A percentile compares a stretch with the other conserved stretches of the same genome.
These are phyloP conservation scores for Peniophora sp. DNA, from an alignment of 1,284 basidiomycete species.

Conservation along the genomic window DNA sequence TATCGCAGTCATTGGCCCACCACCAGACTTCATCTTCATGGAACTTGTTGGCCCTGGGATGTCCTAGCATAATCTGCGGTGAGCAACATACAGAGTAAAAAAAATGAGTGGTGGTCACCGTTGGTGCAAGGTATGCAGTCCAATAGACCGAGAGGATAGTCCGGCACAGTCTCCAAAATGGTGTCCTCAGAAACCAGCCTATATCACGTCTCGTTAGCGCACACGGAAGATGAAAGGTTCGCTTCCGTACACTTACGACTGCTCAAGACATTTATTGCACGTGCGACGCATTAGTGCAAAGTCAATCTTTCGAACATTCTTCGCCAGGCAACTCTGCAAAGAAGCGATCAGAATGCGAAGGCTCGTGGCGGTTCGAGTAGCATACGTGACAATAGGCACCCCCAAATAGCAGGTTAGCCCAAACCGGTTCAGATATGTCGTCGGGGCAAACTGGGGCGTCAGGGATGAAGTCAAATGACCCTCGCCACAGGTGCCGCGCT, in stretches of 20 bases:
- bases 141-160: neutral
- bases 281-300: conserved; percentile 9
- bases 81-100: neutral
- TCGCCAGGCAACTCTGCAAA: conserved; percentile 7
- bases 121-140: neutral
- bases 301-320: conserved; percentile 4
- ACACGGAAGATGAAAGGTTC: no score
- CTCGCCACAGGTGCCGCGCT: conserved; percentile 5
- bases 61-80: neutral
- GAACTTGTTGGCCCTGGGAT: neutral
- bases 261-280: conserved; percentile 6
- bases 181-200: neutral
- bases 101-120: neutral
- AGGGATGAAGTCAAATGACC: conserved; percentile 1
- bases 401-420: conserved; percentile 8
- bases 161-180: neutral
- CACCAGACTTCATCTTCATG: neutral
- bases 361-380: neutral
- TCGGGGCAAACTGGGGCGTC: conserved; percentile 5
- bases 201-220: neutral
- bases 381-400: conserved; percentile 8
- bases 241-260: conserved; percentile 2
- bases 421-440: conserved; percentile 6
- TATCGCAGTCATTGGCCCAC: conserved; percentile 6
- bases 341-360: neutral